Conservation (phyloP, 2,329 filamentous ascomycete genomes). For the Fusarium verrucosum region DNA sequence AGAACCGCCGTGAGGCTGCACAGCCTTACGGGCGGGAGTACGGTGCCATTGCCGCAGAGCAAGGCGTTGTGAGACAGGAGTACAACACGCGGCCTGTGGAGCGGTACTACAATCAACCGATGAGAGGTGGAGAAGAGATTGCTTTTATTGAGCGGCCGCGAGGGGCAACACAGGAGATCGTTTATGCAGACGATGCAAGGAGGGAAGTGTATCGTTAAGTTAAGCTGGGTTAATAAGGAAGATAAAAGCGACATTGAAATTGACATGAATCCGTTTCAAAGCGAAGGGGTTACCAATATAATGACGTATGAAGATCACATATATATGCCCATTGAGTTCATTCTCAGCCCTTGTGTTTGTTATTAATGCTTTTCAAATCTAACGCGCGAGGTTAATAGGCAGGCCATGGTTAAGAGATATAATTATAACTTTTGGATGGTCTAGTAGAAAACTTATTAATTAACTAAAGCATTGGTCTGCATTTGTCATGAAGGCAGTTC, state of each 20-base stretch:
- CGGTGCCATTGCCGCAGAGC: conserved; percentile 39
- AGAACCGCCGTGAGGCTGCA: conserved; percentile 43
- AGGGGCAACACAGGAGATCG: conserved; percentile 54
- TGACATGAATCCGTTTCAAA: background rate
- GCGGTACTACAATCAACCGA: conserved; percentile 54
- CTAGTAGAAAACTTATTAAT: background rate
- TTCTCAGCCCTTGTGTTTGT: background rate
- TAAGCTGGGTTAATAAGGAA: background rate
- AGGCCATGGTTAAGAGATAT: background rate
- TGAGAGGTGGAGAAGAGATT: conserved; percentile 51
- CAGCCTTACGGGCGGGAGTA: conserved; percentile 50
- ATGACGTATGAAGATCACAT: background rate
- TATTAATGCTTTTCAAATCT: background rate
- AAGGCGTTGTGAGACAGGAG: conserved; percentile 41
- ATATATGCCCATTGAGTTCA: background rate
- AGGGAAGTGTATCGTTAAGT: conserved; percentile 50
- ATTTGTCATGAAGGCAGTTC: background rate
- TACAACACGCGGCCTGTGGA: conserved; percentile 57
- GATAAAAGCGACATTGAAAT: background rate
- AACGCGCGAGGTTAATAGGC: background rate
- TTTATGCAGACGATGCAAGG: conserved; percentile 56
- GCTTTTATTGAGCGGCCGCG: conserved; percentile 57
- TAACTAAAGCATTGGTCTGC: background rate
- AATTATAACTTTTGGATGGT: background rate
- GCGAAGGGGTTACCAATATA: background rate